Evolutionary conservation across 805 yeast genomes (phyloP), one percentile per base, ranked within the genome.

Genomic region (Maudiozyma bulderi): DNA sequence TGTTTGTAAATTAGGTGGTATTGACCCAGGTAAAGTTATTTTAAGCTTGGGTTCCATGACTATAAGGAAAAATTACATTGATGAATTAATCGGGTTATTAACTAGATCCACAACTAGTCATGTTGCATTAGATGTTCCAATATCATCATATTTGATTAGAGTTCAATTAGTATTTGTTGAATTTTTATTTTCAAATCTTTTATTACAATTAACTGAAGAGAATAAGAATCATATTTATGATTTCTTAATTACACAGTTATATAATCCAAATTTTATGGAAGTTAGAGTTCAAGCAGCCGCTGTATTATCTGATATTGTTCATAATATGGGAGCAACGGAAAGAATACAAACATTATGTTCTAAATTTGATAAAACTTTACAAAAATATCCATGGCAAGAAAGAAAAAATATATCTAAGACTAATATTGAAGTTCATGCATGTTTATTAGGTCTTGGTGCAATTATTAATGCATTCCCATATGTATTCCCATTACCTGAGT

Each of bases 401-500:
- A 63, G 59, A 45, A 58, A 62, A 46, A 72, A 70, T 3, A 53
- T 74, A 6, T 57, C 76, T 3, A 59, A 62, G 40, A 72, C 72
- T 15, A 61, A 69, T 9, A 68, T 76, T 6, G 65, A 67, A 3
- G 67, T 88, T 3, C 98, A 91, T 62, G 95, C 95, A 3, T 88
- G 95, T 2, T 81, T 90, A 0, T 69, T 93, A 28, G 98, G 97
- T 0, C 69, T 91, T 2, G 95, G 97, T 8, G 86, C 97, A 0
- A 69, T 91, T 41, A 78, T 93, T 1, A 81, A 82, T 44, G 97
- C 98, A 0, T 93, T 85, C 67, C 91, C 98, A 2, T 93, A 89
- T 59, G 70, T 74, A 2, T 84, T 95, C 0, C 99, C 99, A 0
- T 90, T 95, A 2, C 98, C 99, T 0, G 47, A 55, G 30, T 93